A percentile compares a stretch with the other conserved stretches of the same genome.
These are phyloP conservation scores for Trichaptum fuscoviolaceum DNA, from an alignment of 768 basidiomycete genomes.

Conservation along the genomic window DNA sequence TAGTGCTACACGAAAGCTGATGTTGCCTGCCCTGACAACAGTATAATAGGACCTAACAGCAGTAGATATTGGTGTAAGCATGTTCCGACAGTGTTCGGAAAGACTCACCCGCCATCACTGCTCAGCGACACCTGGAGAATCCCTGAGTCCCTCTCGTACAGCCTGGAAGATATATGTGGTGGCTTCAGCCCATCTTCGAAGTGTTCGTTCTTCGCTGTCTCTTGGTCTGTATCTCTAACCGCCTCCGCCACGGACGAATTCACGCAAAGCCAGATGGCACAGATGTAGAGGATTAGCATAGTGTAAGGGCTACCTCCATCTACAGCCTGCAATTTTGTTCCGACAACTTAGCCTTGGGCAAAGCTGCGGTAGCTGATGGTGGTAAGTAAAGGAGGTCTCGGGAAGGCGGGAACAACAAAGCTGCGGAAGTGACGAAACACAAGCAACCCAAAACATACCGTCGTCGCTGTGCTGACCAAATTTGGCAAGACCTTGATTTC, in stretches of 20 bases:
- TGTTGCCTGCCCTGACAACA: constrained; percentile 52
- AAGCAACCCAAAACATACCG: neutral
- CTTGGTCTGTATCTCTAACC: neutral
- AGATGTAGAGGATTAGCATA: neutral
- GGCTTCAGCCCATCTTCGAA: neutral
- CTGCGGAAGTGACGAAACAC: neutral
- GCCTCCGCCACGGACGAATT: neutral
- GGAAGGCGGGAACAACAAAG: neutral
- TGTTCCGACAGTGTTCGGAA: constrained; percentile 4
- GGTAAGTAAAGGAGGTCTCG: neutral
- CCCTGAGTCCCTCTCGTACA: constrained; percentile 19
- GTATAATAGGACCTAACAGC: constrained; percentile 59
- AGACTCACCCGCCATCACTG: constrained; percentile 39
- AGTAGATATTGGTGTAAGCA: constrained; percentile 4
- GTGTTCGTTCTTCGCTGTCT: neutral
- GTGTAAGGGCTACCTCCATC: neutral
- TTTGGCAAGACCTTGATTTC: neutral
- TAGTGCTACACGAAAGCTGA: constrained; percentile 62
- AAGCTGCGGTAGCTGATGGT: neutral
- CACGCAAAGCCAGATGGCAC: neutral
- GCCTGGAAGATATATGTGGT: neutral
- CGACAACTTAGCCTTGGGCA: neutral
- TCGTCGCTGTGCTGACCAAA: neutral
- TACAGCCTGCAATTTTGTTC: neutral
- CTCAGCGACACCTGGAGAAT: constrained; percentile 42